These are phyloP conservation scores for Curvularia sp. DNA, from an alignment of 2,329 filamentous ascomycete species.

Conservation along the genomic window DNA sequence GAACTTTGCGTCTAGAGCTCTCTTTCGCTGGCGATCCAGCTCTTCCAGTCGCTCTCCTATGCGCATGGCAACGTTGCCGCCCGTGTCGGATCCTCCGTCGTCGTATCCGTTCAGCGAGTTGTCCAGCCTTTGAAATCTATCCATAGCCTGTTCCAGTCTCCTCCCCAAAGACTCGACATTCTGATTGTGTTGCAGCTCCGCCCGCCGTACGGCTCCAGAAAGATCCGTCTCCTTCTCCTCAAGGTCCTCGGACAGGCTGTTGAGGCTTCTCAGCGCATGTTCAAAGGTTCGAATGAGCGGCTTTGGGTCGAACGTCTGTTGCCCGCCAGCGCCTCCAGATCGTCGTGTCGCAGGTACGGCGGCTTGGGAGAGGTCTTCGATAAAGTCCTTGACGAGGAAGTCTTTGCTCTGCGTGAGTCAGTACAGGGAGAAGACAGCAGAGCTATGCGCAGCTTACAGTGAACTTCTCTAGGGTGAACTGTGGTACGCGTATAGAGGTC, in stretches of 20 bases:
- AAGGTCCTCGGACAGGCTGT: constrained; percentile 78
- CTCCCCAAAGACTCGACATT: constrained; percentile 86
- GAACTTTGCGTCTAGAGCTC: constrained; percentile 92
- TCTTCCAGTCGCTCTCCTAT: constrained; percentile 95
- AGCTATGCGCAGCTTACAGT: constrained; percentile 42
- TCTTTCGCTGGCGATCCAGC: constrained; percentile 86
- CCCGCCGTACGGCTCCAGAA: constrained; percentile 84
- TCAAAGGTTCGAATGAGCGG: constrained; percentile 96
- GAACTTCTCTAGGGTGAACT: constrained; percentile 83
- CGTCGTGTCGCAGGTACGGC: constrained; percentile 81
- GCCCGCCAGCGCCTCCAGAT: constrained; percentile 64
- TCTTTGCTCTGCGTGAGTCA: constrained; percentile 61
- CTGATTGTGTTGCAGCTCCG: constrained; percentile 89
- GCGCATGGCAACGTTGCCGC: constrained; percentile 89
- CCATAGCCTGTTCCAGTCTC: constrained; percentile 91
- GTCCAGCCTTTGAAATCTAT: constrained; percentile 89
- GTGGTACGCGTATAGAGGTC: constrained; percentile 59
- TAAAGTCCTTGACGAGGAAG: constrained; percentile 98
- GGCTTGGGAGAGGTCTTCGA: constrained; percentile 88
- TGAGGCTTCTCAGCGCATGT: constrained; percentile 72
- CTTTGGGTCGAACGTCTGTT: constrained; percentile 82
- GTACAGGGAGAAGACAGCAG: background rate
- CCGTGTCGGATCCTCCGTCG: constrained; percentile 62
- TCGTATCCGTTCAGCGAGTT: constrained; percentile 75
- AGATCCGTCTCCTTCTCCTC: constrained; percentile 91